Base-by-base conservation (phyloP, 805 yeast genomes). In the Sugiyamaella valdiviana region DNA sequence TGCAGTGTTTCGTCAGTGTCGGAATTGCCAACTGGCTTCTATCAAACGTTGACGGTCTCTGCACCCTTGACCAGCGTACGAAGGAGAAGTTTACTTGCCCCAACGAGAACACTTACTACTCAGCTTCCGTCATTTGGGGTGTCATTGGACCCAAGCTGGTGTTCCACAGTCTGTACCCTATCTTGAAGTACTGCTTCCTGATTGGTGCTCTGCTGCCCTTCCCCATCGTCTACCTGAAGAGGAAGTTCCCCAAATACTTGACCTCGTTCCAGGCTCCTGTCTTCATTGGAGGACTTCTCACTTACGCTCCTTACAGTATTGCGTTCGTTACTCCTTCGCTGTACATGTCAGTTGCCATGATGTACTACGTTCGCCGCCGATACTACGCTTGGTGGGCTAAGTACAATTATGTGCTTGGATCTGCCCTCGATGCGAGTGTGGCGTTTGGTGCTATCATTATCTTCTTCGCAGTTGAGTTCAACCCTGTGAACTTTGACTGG, bases 111-210 rank as follows among this genome's bases (percentile, higher is more conserved):
- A 63, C 72, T 16, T 74, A 73, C 64, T 76, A 67, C 60, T 63
- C 72, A 23, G 76, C 80, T 4, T 72, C 79, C 6, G 71, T 79
- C 24, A 59, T 74, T 46, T 78, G 82, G 81, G 82, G 83, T 52
- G 59, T 70, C 2, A 72, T 81, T 59, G 85, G 85, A 2, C 86
- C 88, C 6, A 77, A 76, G 61, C 59, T 67, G 21, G 57, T 66
- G 14, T 61, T 68, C 44, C 69, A 74, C 45, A 76, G 77, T 0
- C 60, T 81, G 16, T 82, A 82, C 58, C 86, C 87, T 1, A 66
- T 74, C 12, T 66, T 82, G 50, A 76, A 78, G 60, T 82, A 79
- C 76, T 77, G 84, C 52, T 82, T 82, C 70, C 66, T 82, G 24
- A 67, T 79, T 47, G 87, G 88, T 12, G 63, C 63, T 5, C 39